These are phyloP conservation scores for Cyathus striatus DNA, from an alignment of 768 basidiomycete genomes.

Conservation along the genomic window DNA sequence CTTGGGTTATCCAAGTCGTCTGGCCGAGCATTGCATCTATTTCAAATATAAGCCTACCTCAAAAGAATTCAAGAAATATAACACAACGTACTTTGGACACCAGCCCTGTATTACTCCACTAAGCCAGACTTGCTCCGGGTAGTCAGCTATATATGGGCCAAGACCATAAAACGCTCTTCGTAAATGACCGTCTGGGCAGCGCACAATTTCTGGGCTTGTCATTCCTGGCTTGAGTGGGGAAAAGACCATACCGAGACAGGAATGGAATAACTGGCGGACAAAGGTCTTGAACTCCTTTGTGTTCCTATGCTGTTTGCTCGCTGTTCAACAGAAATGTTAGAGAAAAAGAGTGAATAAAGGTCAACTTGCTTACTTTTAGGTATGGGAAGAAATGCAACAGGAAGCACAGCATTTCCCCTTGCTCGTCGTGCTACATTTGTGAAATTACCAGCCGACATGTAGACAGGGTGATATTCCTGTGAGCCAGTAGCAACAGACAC, in stretches of 20 bases:
- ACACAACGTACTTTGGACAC: constrained; percentile 10
- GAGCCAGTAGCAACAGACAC: constrained; percentile 24
- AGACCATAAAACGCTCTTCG: constrained; percentile 19
- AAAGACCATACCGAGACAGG: constrained; percentile 12
- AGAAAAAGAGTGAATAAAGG: background rate
- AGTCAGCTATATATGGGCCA: constrained; percentile 30
- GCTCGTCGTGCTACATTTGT: constrained; percentile 9
- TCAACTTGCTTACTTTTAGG: constrained; percentile 15
- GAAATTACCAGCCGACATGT: constrained; percentile 13
- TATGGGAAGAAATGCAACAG: constrained; percentile 12
- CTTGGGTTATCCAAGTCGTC: constrained; percentile 12
- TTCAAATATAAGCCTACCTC: constrained; percentile 1
- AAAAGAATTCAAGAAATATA: background rate
- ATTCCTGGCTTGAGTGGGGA: constrained; percentile 10
- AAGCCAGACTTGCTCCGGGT: constrained; percentile 29
- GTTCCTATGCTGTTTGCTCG: constrained; percentile 10
- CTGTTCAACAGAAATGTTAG: constrained; percentile 9
- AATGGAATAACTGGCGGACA: constrained; percentile 19
- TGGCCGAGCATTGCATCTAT: constrained; percentile 17
- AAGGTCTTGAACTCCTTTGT: constrained; percentile 14
- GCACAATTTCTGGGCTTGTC: constrained; percentile 13
- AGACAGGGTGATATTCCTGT: constrained; percentile 20
- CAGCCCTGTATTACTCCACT: constrained; percentile 18
- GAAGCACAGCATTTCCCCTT: constrained; percentile 11
- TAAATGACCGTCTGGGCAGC: constrained; percentile 28